A percentile compares a stretch with the other conserved stretches of the same genome.
These are phyloP conservation scores for Magnolia kwangsiensis DNA, from an alignment of 164 flowering plant genomes.

Conservation along the genomic window DNA sequence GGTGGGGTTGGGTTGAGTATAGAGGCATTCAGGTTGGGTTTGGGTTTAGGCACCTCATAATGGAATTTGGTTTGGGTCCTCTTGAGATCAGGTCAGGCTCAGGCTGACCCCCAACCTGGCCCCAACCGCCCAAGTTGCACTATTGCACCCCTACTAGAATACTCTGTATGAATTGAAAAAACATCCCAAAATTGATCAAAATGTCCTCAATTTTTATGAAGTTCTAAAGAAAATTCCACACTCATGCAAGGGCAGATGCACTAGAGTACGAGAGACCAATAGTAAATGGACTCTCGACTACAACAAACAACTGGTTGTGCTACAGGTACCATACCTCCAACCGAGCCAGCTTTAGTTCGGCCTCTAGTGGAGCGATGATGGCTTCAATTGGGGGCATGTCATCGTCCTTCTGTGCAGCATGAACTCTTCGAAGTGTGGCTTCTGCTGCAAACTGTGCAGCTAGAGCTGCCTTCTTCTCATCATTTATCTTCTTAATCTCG, in stretches of 20 bases:
- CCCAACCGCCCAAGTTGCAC: neutral
- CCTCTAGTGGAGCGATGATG: constrained; percentile 70
- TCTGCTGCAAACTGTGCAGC: constrained; percentile 90
- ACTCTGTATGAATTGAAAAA: neutral
- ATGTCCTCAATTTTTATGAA: neutral
- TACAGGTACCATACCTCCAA: constrained; percentile 39
- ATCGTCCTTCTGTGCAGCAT: constrained; percentile 80
- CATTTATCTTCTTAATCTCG: constrained; percentile 69
- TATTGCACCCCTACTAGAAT: neutral
- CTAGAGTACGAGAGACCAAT: neutral
- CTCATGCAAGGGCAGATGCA: neutral
- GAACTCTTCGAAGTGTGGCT: constrained; percentile 74
- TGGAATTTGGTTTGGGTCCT: too few relatives aligned
- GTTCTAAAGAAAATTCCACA: neutral
- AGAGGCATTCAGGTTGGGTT: too few relatives aligned
- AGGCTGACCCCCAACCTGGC: too few relatives aligned
- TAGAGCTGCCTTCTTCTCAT: constrained; percentile 64
- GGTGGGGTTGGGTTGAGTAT: too few relatives aligned
- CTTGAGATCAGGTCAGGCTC: too few relatives aligned
- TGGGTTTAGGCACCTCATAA: too few relatives aligned
- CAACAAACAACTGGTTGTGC: neutral
- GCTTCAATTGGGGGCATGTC: constrained; percentile 89
- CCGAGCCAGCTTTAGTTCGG: constrained; percentile 68
- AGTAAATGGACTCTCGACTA: too few relatives aligned
- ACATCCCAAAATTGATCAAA: neutral